Evolutionary conservation across 1,139 yeast species (phyloP).

Genomic region (Candida neerlandica): DNA sequence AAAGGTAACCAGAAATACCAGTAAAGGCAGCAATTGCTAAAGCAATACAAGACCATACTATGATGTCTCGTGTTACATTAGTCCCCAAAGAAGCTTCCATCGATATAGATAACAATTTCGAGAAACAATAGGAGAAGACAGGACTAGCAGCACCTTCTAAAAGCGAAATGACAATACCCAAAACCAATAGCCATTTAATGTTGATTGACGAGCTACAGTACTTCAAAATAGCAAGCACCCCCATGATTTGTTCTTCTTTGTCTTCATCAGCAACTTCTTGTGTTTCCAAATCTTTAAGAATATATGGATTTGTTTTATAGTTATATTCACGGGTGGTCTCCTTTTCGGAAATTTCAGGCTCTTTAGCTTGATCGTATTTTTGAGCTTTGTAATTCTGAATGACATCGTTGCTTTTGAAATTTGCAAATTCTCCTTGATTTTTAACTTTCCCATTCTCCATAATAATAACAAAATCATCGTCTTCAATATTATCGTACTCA

Average conservation of each 20-base stretch:
- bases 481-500: constrained; percentile 58
- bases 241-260: constrained; percentile 20
- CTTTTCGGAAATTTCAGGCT: not conserved
- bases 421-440: constrained; percentile 11
- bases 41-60: constrained; percentile 70
- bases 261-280: constrained; percentile 6
- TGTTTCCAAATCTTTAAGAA: constrained; percentile 25
- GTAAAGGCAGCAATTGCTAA: constrained; percentile 62
- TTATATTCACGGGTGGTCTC: constrained; percentile 14
- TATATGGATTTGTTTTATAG: constrained; percentile 27
- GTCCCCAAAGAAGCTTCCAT: constrained; percentile 43
- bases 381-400: not conserved
- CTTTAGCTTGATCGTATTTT: not conserved
- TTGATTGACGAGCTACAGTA: constrained; percentile 36
- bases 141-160: constrained; percentile 71
- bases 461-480: constrained; percentile 56
- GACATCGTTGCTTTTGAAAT: constrained; percentile 8
- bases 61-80: constrained; percentile 27
- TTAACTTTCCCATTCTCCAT: constrained; percentile 60
- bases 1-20: constrained; percentile 57
- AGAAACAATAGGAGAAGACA: constrained; percentile 73
- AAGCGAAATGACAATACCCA: constrained; percentile 59
- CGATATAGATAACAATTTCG: constrained; percentile 64
- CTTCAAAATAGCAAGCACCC: constrained; percentile 36
- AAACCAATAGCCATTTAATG: constrained; percentile 35